phyloP scores from a whole-genome alignment of 768 basidiomycete species.

The Russula sp. region DNA sequence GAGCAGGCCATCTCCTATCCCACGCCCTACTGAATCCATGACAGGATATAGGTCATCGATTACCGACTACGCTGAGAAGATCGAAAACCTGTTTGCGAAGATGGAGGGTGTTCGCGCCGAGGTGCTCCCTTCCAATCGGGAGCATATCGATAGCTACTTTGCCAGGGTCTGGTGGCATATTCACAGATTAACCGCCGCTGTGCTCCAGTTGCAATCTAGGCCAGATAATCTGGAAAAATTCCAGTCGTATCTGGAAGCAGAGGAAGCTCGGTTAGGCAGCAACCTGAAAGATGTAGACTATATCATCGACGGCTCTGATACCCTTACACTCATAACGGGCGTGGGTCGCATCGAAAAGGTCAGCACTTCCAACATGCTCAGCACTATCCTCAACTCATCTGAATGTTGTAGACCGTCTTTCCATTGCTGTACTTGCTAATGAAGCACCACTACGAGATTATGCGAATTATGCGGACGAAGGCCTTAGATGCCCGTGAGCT shows the following conservation, averaged over 20 bases:
- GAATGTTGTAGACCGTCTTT: conserved; percentile 10
- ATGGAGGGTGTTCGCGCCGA: conserved; percentile 14
- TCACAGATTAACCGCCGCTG: conserved; percentile 10
- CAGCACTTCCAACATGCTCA: not conserved
- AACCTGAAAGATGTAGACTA: conserved; percentile 28
- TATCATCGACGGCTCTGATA: conserved; percentile 29
- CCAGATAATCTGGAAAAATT: conserved; percentile 18
- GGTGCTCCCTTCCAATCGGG: conserved; percentile 13
- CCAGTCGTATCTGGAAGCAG: conserved; percentile 23
- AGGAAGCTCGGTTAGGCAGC: conserved; percentile 26
- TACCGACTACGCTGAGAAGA: conserved; percentile 17
- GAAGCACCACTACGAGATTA: conserved; percentile 24
- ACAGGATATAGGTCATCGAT: conserved; percentile 16
- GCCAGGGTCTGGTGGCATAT: not conserved
- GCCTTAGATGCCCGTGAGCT: conserved; percentile 10
- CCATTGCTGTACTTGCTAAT: conserved; percentile 20
- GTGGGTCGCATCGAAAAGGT: conserved; percentile 30
- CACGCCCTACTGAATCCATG: not conserved
- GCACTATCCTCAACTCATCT: not conserved
- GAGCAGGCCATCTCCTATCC: not conserved
- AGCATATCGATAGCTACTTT: not conserved
- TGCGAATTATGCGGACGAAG: conserved; percentile 11
- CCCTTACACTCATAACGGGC: conserved; percentile 28
- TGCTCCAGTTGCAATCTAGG: not conserved
- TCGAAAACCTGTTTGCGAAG: conserved; percentile 12